Base-by-base conservation (phyloP, 176 grass and related monocot genomes). In the Oryza meridionalis region DNA sequence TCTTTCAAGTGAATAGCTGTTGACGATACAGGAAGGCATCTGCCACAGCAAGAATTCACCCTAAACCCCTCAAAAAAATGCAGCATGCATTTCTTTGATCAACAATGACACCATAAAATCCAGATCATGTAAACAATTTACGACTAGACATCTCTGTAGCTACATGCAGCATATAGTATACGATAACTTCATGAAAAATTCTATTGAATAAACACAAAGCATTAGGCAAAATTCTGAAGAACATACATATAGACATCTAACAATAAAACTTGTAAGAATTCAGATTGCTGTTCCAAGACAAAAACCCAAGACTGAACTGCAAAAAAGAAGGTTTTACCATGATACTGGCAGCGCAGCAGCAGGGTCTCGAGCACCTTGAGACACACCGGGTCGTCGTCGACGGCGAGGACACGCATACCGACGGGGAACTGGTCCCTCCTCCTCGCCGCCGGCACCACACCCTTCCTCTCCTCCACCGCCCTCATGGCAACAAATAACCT, bases 371-470 rank as follows among this genome's bases (percentile, higher is more conserved):
- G 85, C 73, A 95, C 86, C 83, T 84, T 94, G 85, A 96, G 96
- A 78, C 96, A 96, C 25, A 88, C 88, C 4, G 84, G 91, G 67
- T 99, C 91, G 47, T 96, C 96, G 67, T 99, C 96, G 3, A 99
- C 96, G 24, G 96, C 93, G 59, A 99, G 96, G 50, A 96, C 88
- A 10, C 96, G 85, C 96, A 96, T 96, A 50, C 96, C 96, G 62
- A 92, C 83, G 3, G 88, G 96, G 76, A 99, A 99, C 88, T 92
- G 91, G 67, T 92, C 91, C 85, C 35, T 81, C 53, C 66, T 73
- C 78, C 65, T 26, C 75, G 49, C 65, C 68, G 79, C 65, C 68
- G 77, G 58, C 68, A 82, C 77, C 21, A 26, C 27, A 74, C 71
- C 50, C 47, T 21, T 80, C 43, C 76, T 80, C 65, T 62, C 87